Percentiles rank a stretch among this genome's conserved stretches.
Conservation (phyloP, 2,329 filamentous ascomycete species). For the Plenodomus biglobosus region DNA sequence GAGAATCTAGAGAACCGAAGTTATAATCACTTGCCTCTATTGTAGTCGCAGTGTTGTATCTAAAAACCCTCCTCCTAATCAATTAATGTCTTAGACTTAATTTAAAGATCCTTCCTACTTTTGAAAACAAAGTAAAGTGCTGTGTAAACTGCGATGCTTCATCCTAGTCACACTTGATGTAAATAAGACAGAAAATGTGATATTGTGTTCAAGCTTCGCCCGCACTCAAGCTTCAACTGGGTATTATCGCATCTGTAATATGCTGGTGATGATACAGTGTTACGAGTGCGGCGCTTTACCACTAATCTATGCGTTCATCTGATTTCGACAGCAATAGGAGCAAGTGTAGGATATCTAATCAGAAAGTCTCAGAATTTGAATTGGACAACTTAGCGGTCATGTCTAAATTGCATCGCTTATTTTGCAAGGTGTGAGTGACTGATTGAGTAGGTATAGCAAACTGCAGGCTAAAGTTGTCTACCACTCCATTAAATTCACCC, state of each 20-base stretch:
- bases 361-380: too few species aligned
- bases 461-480: not conserved
- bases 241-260: constrained; percentile 22
- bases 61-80: too few species aligned
- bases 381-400: not conserved
- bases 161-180: too few species aligned
- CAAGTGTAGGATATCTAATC: not conserved
- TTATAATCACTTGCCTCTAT: too few species aligned
- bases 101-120: too few species aligned
- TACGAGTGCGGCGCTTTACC: constrained; percentile 32
- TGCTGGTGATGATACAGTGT: not conserved
- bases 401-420: not conserved
- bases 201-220: constrained; percentile 3
- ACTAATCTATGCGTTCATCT: constrained; percentile 17
- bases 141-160: too few species aligned
- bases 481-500: not conserved
- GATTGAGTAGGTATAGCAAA: not conserved
- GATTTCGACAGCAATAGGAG: not conserved
- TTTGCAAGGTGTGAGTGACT: not conserved
- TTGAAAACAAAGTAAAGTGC: too few species aligned
- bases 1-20: too few species aligned
- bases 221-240: constrained; percentile 23
- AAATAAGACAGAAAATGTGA: not conserved
- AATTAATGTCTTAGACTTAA: too few species aligned
- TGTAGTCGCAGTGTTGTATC: too few species aligned